Percentiles rank a stretch among this genome's conserved stretches.
phyloP scores from a whole-genome alignment of 306 rosid genomes.

The Crataegus laevigata region DNA sequence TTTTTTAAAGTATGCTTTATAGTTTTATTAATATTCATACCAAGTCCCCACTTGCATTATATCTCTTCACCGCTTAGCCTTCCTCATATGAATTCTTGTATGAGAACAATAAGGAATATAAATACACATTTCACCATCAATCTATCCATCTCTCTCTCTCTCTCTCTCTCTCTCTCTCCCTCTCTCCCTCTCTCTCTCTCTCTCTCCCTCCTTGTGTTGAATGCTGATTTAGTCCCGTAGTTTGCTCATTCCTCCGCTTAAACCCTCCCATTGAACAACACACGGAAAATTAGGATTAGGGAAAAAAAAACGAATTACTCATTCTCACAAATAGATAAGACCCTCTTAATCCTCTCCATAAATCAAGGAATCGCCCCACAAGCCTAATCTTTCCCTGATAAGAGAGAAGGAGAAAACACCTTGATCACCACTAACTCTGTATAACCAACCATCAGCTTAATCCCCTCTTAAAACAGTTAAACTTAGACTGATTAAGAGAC shows the following conservation, averaged over 20 bases:
- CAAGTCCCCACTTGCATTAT: constrained; percentile 22
- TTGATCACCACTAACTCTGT: neutral
- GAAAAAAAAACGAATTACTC: constrained; percentile 15
- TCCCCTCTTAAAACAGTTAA: neutral
- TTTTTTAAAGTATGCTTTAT: neutral
- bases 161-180: constrained; percentile 39
- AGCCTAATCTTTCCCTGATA: constrained; percentile 22
- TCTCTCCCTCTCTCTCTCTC: constrained; percentile 7
- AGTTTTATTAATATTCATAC: neutral
- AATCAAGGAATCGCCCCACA: constrained; percentile 22
- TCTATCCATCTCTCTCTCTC: constrained; percentile 21
- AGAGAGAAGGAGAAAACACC: neutral
- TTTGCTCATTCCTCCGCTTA: constrained; percentile 60
- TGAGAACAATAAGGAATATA: constrained; percentile 30
- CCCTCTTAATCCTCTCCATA: constrained; percentile 47
- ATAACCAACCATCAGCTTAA: neutral
- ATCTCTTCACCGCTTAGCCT: constrained; percentile 32
- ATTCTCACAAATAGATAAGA: constrained; percentile 44
- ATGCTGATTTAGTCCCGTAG: constrained; percentile 60
- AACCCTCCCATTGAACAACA: constrained; percentile 36
- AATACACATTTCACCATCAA: constrained; percentile 43
- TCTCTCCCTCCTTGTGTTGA: constrained; percentile 16
- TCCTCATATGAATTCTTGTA: constrained; percentile 24
- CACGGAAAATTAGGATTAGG: constrained; percentile 5
- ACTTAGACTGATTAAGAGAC: neutral